Conservation (phyloP, 148 eudicot genomes). For the Rhododendron williamsianum region DNA sequence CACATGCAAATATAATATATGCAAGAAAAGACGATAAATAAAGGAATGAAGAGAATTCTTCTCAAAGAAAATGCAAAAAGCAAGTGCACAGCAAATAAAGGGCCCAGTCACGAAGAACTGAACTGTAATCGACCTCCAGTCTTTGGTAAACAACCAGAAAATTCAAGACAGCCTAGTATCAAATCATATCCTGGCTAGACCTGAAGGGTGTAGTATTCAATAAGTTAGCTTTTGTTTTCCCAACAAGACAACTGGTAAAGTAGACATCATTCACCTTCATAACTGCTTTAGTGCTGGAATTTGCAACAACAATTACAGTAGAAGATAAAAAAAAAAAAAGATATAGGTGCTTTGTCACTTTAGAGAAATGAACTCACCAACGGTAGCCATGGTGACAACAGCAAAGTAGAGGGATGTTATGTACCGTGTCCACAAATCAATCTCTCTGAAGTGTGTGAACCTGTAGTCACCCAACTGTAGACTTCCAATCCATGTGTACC, state of each 20-base stretch:
- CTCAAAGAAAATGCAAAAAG: neutral
- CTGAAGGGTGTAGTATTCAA: neutral
- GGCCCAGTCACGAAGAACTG: neutral
- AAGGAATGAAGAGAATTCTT: neutral
- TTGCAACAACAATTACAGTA: neutral
- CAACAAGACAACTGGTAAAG: neutral
- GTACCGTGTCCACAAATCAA: conserved; percentile 76
- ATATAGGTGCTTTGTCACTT: neutral
- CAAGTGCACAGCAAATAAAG: neutral
- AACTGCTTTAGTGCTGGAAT: neutral
- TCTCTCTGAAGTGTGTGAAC: conserved; percentile 67
- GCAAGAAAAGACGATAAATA: neutral
- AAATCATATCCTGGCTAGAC: neutral
- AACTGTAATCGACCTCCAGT: neutral
- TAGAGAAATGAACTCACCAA: conserved; percentile 50
- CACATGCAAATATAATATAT: neutral
- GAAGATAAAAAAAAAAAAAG: neutral
- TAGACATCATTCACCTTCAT: neutral
- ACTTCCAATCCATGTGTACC: conserved; percentile 97
- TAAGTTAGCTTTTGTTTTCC: neutral
- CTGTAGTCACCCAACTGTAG: conserved; percentile 74
- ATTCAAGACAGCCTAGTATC: neutral
- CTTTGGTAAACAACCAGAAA: neutral
- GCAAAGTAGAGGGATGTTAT: conserved; percentile 84
- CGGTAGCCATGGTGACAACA: conserved; percentile 93